phyloP scores from a whole-genome alignment of 805 yeast genomes.

The Yamadazyma olivae region DNA sequence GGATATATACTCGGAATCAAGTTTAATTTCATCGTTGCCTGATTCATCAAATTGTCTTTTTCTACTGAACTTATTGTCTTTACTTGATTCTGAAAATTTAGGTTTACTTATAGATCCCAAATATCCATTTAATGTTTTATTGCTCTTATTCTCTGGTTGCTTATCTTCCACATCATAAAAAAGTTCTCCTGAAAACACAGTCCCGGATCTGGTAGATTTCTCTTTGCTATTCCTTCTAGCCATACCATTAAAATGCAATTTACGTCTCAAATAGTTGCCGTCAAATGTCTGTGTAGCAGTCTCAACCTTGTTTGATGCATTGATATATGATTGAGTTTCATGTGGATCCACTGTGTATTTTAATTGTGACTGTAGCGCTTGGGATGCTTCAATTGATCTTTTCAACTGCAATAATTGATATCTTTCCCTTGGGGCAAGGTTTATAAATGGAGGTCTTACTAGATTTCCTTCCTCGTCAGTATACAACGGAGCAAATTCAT shows the following conservation, averaged over 20 bases:
- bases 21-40: constrained; percentile 11
- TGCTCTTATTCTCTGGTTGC: constrained; percentile 4
- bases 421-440: constrained; percentile 41
- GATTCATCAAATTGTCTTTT: constrained; percentile 6
- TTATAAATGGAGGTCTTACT: constrained; percentile 43
- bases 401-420: constrained; percentile 40
- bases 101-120: constrained; percentile 34
- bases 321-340: constrained; percentile 22
- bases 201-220: constrained; percentile 16
- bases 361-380: constrained; percentile 27
- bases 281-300: constrained; percentile 42
- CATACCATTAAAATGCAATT: constrained; percentile 23
- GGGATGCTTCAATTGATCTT: constrained; percentile 34
- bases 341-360: constrained; percentile 41
- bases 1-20: constrained; percentile 26
- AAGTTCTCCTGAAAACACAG: constrained; percentile 35
- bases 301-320: constrained; percentile 28
- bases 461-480: constrained; percentile 35
- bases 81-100: constrained; percentile 15
- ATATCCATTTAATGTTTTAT: constrained; percentile 25
- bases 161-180: constrained; percentile 26
- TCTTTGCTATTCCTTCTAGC: constrained; percentile 12
- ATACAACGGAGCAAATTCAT: constrained; percentile 33
- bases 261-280: constrained; percentile 22
- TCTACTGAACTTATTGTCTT: constrained; percentile 6